Evolutionary conservation across 306 rosid species (phyloP).

Genomic region (Rubus idaeus): DNA sequence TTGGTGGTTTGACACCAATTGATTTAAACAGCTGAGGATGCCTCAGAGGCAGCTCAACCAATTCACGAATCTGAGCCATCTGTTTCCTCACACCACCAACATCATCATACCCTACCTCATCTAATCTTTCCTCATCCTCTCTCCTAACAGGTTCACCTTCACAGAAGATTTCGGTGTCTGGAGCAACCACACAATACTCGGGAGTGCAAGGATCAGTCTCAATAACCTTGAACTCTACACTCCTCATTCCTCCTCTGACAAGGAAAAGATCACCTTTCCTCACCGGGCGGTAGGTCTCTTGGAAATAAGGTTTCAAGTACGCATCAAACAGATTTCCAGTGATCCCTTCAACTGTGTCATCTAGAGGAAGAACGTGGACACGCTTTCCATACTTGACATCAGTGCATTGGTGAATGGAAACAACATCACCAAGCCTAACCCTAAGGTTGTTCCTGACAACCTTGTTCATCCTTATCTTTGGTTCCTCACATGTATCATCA

Average conservation of each 20-base stretch:
- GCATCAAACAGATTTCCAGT: slow-evolving; percentile 29
- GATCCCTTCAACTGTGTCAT: slow-evolving; percentile 34
- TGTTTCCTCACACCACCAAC: slow-evolving; percentile 25
- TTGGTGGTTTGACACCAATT: slow-evolving; percentile 29
- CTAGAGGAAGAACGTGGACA: slow-evolving; percentile 36
- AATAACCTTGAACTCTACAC: slow-evolving; percentile 30
- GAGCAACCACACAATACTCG: slow-evolving; percentile 26
- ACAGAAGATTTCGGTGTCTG: slow-evolving; percentile 27
- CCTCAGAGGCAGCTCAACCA: slow-evolving; percentile 25
- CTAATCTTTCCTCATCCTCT: slow-evolving; percentile 24
- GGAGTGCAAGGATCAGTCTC: slow-evolving; percentile 21
- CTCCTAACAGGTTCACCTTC: slow-evolving; percentile 25
- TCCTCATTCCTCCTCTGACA: slow-evolving; percentile 32
- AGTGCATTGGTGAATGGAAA: slow-evolving; percentile 34
- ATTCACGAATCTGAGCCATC: slow-evolving; percentile 26
- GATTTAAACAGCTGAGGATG: slow-evolving; percentile 29
- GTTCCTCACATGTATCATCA: slow-evolving; percentile 28
- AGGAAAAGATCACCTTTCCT: slow-evolving; percentile 29
- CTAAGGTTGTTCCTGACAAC: slow-evolving; percentile 34
- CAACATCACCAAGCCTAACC: slow-evolving; percentile 35
- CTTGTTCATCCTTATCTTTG: slow-evolving; percentile 36
- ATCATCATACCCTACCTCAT: slow-evolving; percentile 32
- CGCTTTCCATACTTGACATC: slow-evolving; percentile 36
- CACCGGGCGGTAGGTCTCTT: slow-evolving; percentile 14
- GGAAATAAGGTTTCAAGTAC: slow-evolving; percentile 13